These are phyloP conservation scores for Cystobasidium tubakii DNA, from an alignment of 768 basidiomycete genomes.

Conservation along the genomic window DNA sequence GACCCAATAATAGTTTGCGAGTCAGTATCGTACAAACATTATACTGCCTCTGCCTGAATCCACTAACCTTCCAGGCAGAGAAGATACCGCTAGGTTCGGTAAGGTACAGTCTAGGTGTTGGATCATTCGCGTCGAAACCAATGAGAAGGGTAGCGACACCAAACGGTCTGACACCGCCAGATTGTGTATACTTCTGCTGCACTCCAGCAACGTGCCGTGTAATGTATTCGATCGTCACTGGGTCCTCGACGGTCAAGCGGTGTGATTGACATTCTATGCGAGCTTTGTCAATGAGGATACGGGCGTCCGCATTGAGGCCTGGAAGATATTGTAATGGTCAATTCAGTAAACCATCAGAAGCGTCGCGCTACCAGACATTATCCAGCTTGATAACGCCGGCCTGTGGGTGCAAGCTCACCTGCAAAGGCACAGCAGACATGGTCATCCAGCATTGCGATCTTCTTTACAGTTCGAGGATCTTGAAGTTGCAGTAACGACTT, in stretches of 20 bases:
- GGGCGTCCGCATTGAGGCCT: slow-evolving; percentile 96
- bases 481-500: slow-evolving; percentile 94
- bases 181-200: slow-evolving; percentile 98
- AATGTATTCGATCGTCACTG: slow-evolving; percentile 96
- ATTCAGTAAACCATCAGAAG: too few species aligned
- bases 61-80: slow-evolving; percentile 88
- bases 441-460: slow-evolving; percentile 97
- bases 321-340: too few species aligned
- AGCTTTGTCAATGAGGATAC: slow-evolving; percentile 95
- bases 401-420: slow-evolving; percentile 55
- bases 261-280: slow-evolving; percentile 96
- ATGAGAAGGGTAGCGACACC: slow-evolving; percentile 95
- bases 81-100: slow-evolving; percentile 98
- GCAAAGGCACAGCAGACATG: slow-evolving; percentile 96
- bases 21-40: too few species aligned
- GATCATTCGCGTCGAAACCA: slow-evolving; percentile 92
- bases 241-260: slow-evolving; percentile 93
- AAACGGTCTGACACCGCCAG: slow-evolving; percentile 95
- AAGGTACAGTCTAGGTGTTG: slow-evolving; percentile 80
- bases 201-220: slow-evolving; percentile 97
- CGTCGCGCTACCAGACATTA: too few species aligned
- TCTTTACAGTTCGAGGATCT: slow-evolving; percentile 93
- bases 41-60: too few species aligned
- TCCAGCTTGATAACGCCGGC: neutral
- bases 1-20: too few species aligned